Base-by-base conservation (phyloP, 768 basidiomycete species). In the Gloeophyllum trabeum region DNA sequence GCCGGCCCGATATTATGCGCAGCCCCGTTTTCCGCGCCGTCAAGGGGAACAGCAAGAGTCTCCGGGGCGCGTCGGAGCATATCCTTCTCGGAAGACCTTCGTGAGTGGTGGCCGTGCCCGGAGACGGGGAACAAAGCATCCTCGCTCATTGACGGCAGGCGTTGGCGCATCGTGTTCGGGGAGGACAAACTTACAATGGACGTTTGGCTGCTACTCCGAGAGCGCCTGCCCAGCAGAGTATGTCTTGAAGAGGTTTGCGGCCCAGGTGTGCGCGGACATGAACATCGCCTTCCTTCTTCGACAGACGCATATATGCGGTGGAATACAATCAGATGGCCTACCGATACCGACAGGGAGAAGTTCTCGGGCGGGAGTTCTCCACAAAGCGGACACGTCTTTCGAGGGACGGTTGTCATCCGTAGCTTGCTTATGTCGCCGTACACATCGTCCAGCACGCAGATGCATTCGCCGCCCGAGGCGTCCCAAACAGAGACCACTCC, bases 401-500 rank as follows among this genome's bases (percentile, higher is more conserved):
- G 61, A 6, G 60, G 60, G 6, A 79, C 65, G 12, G 75, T 67
- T 4, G 70, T 69, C 39, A 92, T 59, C 20, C 75, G 70, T n/a
- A 94, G 51, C 40, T 71, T 64, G 40, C 64, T 73, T 53, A 90
- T 62, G 7, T 61, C 56, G 2, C 79, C 83, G 44, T 71, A 70
- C 0, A 69, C 61, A 7, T 78, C 75, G 40, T 81, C 77, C 25
- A 88, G 55, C 39, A 77, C 64, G 41, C 69, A 62, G 30, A 88
- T 70, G 45, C 78, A 76, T 48, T 79, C 79, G 7, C 71, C 69
- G 4, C 76, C 76, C n/a, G 61, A 50, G 5, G 67, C 75, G 51
- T 89, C 84, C 87, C 86, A 90, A 10, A 90, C 51, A 0, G 87
- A 83, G 18, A 89, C 65, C 6, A 73, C 63, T 6, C 87, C 86